A percentile compares a stretch with the other conserved stretches of the same genome.
These are phyloP conservation scores for Trypanosoma lewisi DNA, from an alignment of 208 protist genomes.

Conservation along the genomic window DNA sequence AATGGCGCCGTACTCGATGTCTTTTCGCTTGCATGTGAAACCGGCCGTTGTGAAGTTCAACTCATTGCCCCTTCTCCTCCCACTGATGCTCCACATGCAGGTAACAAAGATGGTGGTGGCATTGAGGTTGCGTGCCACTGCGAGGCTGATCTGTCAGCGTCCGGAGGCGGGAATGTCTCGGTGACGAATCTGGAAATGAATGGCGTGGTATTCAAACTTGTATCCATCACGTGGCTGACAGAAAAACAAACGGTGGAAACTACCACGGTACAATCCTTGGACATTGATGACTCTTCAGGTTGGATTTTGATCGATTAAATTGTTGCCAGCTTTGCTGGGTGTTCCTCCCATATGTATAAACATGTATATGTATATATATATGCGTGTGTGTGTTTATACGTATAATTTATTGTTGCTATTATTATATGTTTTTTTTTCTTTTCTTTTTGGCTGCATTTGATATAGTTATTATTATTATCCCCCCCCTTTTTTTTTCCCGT, in stretches of 20 bases:
- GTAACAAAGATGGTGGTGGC: neutral
- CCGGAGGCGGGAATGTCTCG: constrained; percentile 1
- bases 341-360: neutral
- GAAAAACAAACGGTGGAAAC: neutral
- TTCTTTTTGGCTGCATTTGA: neutral
- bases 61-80: neutral
- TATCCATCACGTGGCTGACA: constrained; percentile 14
- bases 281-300: neutral
- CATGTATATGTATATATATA: neutral
- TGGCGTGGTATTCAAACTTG: constrained; percentile 8
- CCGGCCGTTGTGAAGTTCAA: constrained; percentile 12
- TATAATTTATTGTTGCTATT: constrained; percentile 1
- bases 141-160: neutral
- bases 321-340: neutral
- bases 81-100: neutral
- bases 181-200: constrained; percentile 4
- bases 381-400: neutral
- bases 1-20: constrained; percentile 3
- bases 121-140: constrained; percentile 1
- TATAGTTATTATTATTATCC: neutral
- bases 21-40: constrained; percentile 10
- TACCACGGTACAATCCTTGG: neutral
- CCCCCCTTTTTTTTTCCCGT: neutral
- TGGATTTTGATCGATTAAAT: constrained; percentile 6
- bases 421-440: constrained; percentile 8